Evolutionary conservation across 192 early-diverging fungal genomes (phyloP).

Genomic region (Haplosporangium gracile): DNA sequence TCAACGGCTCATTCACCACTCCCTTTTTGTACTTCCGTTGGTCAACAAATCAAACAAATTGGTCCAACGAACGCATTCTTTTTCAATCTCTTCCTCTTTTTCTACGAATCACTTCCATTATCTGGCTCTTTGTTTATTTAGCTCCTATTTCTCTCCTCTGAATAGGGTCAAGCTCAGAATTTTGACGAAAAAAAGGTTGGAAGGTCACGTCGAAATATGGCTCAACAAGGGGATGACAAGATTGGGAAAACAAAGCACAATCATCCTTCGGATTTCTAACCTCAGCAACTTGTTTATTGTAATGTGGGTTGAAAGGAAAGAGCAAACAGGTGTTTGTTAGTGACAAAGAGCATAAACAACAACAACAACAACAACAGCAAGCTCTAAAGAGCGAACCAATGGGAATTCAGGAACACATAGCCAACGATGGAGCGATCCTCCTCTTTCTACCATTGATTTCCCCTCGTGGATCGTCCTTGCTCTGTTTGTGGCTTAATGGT

Average conservation of each 20-base stretch:
- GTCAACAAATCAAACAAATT: not conserved
- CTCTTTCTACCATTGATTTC: constrained; percentile 1
- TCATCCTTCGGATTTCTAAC: not conserved
- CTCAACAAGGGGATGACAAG: not conserved
- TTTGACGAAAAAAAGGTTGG: no score
- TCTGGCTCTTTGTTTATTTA: not conserved
- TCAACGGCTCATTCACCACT: not conserved
- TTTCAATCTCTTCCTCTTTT: not conserved
- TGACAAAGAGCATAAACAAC: not conserved
- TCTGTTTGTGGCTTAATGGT: not conserved
- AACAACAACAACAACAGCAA: not conserved
- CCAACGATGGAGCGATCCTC: not conserved
- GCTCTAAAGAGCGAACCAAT: not conserved
- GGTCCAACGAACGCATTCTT: not conserved
- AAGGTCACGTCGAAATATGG: constrained; percentile 1
- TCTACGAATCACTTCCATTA: not conserved
- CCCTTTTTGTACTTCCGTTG: not conserved
- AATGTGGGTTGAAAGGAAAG: not conserved
- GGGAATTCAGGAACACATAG: not conserved
- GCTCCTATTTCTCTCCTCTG: not conserved
- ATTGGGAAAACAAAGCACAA: constrained; percentile 1
- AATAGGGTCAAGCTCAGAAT: not conserved
- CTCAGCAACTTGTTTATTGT: not conserved
- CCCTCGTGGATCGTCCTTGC: not conserved
- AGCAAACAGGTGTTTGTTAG: constrained; percentile 6